Base-by-base conservation (phyloP, 495 filamentous ascomycete species). In the Copromyces sp. region DNA sequence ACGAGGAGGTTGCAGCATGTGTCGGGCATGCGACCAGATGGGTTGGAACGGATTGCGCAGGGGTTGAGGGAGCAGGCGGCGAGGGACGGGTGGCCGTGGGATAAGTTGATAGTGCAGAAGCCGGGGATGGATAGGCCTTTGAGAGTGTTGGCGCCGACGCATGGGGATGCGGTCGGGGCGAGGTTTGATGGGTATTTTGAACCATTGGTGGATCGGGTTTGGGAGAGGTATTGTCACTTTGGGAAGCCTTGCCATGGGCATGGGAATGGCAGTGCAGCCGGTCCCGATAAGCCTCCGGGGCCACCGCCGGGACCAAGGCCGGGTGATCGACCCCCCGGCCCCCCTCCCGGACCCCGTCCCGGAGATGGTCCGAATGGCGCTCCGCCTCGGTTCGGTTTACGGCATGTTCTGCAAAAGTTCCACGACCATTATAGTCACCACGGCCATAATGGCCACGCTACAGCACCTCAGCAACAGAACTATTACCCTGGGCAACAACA, bases 121-220 rank as follows among this genome's bases (percentile, higher is more conserved):
- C 77, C 84, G 53, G 90, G 88, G 2, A 61, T 77, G 17, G 83
- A 86, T 16, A 24, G 53, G 71, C 70, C 74, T 16, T 81, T 92
- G 7, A 85, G 92, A 2, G 86, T 85, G 1, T 78, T 93, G 16
- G 90, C 84, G 68, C 89, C 92, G 9, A 94, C 90, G 74, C 89
- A 89, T 70, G 90, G 88, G 1, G 82, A 84, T 53, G 85, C 87
- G 6, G 83, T 88, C 35, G 87, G 89, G 68, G 81, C 83, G 24
- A 84, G 80, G 39, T 93, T 93, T 78, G 80, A 80, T 4, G 86
- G 83, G 24, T 94, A 92, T 80, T 94, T 85, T 76, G 85, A 91
- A 75, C 75, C 81, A 11, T 89, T 92, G 69, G 89, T 94, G 20
- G 79, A 90, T 29, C 76, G 82, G 32, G 90, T 92, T 0, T 95